Evolutionary conservation across 73 alveolate genomes (phyloP).

Genomic region (Tetrahymena borealis): DNA sequence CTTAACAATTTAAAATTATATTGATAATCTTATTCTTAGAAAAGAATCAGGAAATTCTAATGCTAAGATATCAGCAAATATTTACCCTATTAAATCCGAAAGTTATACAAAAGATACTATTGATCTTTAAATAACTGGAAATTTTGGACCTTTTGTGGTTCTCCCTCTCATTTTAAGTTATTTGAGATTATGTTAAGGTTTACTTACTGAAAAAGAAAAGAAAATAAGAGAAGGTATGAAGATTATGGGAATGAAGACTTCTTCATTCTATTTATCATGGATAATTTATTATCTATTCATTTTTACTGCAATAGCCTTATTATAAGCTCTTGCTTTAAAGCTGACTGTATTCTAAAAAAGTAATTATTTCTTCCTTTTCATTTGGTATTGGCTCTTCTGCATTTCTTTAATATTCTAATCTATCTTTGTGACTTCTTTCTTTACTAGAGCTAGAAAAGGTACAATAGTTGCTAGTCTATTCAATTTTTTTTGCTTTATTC

Average conservation of each 20-base stretch:
- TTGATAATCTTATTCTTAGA: background rate
- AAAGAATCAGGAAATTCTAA: background rate
- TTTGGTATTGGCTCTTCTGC: constrained; percentile 56
- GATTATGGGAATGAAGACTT: constrained; percentile 88
- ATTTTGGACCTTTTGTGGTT: background rate
- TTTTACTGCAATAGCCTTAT: constrained; percentile 51
- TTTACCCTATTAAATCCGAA: constrained; percentile 3
- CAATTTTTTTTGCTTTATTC: constrained; percentile 45
- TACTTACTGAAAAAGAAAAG: constrained; percentile 80
- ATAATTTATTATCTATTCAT: constrained; percentile 59
- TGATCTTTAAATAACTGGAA: background rate
- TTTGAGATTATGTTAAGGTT: constrained; percentile 38
- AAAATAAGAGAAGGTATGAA: constrained; percentile 90
- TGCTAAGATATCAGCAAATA: background rate
- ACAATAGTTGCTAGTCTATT: constrained; percentile 45
- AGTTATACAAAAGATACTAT: constrained; percentile 3
- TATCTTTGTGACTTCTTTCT: constrained; percentile 51
- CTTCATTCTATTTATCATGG: constrained; percentile 79
- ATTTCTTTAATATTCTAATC: constrained; percentile 8
- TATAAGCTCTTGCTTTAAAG: constrained; percentile 41
- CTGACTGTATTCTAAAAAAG: constrained; percentile 11
- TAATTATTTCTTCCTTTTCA: constrained; percentile 45
- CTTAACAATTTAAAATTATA: background rate
- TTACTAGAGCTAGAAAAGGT: constrained; percentile 52
- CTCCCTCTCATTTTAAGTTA: background rate